Evolutionary conservation across 2,329 filamentous ascomycete species (phyloP), one percentile per base, ranked within the genome.

Genomic region (Aureobasidium sp.): DNA sequence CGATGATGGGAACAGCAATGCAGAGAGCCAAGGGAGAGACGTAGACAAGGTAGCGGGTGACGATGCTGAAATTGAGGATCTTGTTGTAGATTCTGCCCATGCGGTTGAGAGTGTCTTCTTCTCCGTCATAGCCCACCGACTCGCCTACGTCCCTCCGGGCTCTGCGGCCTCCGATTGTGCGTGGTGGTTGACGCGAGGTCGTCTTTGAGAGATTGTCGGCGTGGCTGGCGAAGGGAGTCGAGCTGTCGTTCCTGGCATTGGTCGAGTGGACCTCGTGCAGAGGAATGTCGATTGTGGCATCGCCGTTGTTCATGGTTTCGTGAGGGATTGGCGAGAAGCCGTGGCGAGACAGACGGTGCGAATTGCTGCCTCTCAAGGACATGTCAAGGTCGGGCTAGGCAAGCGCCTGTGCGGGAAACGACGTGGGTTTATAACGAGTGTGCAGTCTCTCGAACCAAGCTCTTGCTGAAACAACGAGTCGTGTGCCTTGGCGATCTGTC

Each of bases 1-100:
- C 69, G 55, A 84, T 77, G 58, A 85, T 83, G 5, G 81, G 81
- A 35, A 84, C 71, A 2, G 81, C 79, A 54, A 85, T 73, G n/a
- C 79, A 59, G 4, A 76, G 55, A 3, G 76, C 80, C 37, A 84
- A 56, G 0, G 81, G 81, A 21, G 77, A 64, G 22, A 84, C 78
- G 60, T 83, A 84, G 56, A 84, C 72, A 63, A 84, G 73, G 62
- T 85, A 84, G 41, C 81, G 73, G 42, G 80, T 83, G 60, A 84
- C 60, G 57, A 84, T 76, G 53, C 79, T 83, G 67, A 79, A 83
- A 61, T 83, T 77, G 59, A 81, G 68, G 51, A 85, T 74, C 61
- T 78, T 79, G 61, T 74, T 73, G 68, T 84, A 84, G 53, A 85
- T 64, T 57, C 70, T 73, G 45, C 81, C 81, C 73, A 84, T 78